Evolutionary conservation across 2,329 filamentous ascomycete species (phyloP).

Genomic region (Colletotrichum euphorbiae): DNA sequence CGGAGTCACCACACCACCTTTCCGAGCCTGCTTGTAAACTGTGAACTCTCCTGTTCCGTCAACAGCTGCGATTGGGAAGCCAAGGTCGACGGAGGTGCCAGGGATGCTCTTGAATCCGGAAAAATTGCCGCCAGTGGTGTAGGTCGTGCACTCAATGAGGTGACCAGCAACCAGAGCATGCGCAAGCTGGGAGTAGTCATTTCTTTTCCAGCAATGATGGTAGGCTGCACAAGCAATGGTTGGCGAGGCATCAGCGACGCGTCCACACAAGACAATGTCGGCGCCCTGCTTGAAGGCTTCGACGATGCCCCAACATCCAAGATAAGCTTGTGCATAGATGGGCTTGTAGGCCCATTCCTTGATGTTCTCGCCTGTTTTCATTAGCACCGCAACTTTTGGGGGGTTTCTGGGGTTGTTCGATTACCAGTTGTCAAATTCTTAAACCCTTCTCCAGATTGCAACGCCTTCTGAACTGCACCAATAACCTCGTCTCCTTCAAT

Average conservation of each 20-base stretch:
- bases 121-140: conserved; percentile 65
- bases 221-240: conserved; percentile 64
- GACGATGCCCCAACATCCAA: conserved; percentile 59
- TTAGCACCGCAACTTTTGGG: neutral
- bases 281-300: conserved; percentile 55
- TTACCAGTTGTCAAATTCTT: conserved; percentile 31
- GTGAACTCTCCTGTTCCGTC: conserved; percentile 56
- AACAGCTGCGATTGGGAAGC: conserved; percentile 64
- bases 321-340: conserved; percentile 58
- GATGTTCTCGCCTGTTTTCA: conserved; percentile 9
- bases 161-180: conserved; percentile 60
- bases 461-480: conserved; percentile 41
- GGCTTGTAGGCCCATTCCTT: conserved; percentile 41
- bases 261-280: conserved; percentile 57
- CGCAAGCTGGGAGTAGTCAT: conserved; percentile 59
- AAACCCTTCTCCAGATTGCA: conserved; percentile 23
- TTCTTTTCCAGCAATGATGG: conserved; percentile 61
- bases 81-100: conserved; percentile 50
- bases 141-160: conserved; percentile 63
- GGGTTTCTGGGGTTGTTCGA: too few relatives aligned
- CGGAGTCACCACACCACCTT: conserved; percentile 42
- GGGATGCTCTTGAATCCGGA: conserved; percentile 58
- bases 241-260: conserved; percentile 58
- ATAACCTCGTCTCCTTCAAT: conserved; percentile 55
- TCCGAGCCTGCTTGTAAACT: conserved; percentile 58